These are phyloP conservation scores for Pythium utonaiense DNA, from an alignment of 352 stramenopile genomes.

Conservation along the genomic window DNA sequence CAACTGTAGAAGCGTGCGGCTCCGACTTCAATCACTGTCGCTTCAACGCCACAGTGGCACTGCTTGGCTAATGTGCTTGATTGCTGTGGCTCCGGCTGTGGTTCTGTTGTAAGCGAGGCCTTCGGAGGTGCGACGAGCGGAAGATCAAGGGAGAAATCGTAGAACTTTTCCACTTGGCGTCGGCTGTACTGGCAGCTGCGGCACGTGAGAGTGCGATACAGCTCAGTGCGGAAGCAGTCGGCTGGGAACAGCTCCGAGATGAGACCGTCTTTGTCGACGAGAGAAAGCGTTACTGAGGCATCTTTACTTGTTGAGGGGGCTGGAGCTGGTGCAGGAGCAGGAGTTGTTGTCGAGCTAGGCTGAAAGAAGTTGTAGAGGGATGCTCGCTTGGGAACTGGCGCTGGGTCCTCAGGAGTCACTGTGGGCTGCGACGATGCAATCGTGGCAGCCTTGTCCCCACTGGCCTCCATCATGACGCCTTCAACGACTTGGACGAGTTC, in stretches of 20 bases:
- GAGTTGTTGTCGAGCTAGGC: conserved; percentile 13
- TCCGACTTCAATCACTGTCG: conserved; percentile 30
- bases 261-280: conserved; percentile 33
- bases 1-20: conserved; percentile 48
- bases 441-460: not conserved
- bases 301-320: not conserved
- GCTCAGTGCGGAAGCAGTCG: conserved; percentile 73
- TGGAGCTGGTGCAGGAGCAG: not conserved
- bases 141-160: conserved; percentile 85
- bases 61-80: conserved; percentile 14
- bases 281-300: not conserved
- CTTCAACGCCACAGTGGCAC: conserved; percentile 58
- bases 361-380: conserved; percentile 69
- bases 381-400: conserved; percentile 29
- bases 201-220: conserved; percentile 78
- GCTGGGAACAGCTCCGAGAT: conserved; percentile 58
- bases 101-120: not conserved
- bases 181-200: conserved; percentile 72
- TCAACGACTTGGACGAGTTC: conserved; percentile 59
- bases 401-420: not conserved
- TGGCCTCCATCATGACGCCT: conserved; percentile 11
- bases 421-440: not conserved
- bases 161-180: conserved; percentile 77
- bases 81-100: conserved; percentile 11
- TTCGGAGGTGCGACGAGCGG: conserved; percentile 23